Evolutionary conservation across 1,139 yeast genomes (phyloP), one percentile per base, ranked within the genome.

Genomic region (Saccharomycopsis hybrid): DNA sequence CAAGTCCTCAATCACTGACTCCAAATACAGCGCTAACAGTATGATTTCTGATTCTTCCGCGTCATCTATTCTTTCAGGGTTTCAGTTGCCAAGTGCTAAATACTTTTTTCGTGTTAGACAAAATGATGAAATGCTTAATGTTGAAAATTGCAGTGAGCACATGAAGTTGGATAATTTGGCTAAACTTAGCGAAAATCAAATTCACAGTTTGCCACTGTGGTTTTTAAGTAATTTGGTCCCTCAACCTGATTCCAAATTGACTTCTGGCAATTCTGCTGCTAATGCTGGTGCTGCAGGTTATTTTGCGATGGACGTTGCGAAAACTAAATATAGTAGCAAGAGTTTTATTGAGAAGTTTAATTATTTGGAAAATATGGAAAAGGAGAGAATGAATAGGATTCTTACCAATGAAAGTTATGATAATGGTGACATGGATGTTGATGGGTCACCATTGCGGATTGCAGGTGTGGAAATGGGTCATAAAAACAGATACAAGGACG

Each of bases 401-500:
- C 58, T 65, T 42, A 42, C 46, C 1, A 24, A 7, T 5, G 48
- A 47, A 32, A 18, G 8, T 40, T 36, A 24, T 30, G 41, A 33
- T 9, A n/a, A n/a, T n/a, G 54, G 71, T 54, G 62, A 65, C 44
- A 68, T 27, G 27, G 30, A 11, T 18, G n/a, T n/a, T 11, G 69
- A 50, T 75, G 57, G 65, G 48, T 78, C 77, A 56, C 65, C 72
- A 36, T n/a, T n/a, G n/a, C 69, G 82, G 31, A 82, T 85, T 1
- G 77, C 80, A 29, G 95, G 95, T 2, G 77, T 86, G 49, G 95
- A 86, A 62, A 74, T 75, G 53, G 94, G 95, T 13, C 71, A 73
- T 56, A 81, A 86, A 62, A 87, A 87, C 64, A 66, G 96, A 52
- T 87, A 87, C 67, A 80, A 85, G 55, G 89, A 87, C 62, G 84